phyloP scores from a whole-genome alignment of 164 flowering plant species.

The Vitis vinifera region ASM3070453v1 NC_081817.1:937001-937500 shows the following conservation, averaged over 20 bases:
- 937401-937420: too few species aligned
- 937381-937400: background rate
- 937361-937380: slow-evolving; percentile 42
- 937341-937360: slow-evolving; percentile 51
- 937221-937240: background rate
- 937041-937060: background rate
- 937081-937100: slow-evolving; percentile 57
- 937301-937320: slow-evolving; percentile 82
- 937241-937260: slow-evolving; percentile 54
- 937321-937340: slow-evolving; percentile 43
- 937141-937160: slow-evolving; percentile 79
- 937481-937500: too few species aligned
- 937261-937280: slow-evolving; percentile 52
- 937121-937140: slow-evolving; percentile 74
- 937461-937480: too few species aligned
- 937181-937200: too few species aligned
- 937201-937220: too few species aligned
- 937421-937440: too few species aligned
- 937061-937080: slow-evolving; percentile 35
- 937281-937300: slow-evolving; percentile 32
- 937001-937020: background rate
- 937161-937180: slow-evolving; percentile 2
- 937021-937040: background rate
- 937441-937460: background rate
- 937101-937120: slow-evolving; percentile 28